Conservation (phyloP, 495 filamentous ascomycete species). For the Astrothelium subdiscretum region DNA sequence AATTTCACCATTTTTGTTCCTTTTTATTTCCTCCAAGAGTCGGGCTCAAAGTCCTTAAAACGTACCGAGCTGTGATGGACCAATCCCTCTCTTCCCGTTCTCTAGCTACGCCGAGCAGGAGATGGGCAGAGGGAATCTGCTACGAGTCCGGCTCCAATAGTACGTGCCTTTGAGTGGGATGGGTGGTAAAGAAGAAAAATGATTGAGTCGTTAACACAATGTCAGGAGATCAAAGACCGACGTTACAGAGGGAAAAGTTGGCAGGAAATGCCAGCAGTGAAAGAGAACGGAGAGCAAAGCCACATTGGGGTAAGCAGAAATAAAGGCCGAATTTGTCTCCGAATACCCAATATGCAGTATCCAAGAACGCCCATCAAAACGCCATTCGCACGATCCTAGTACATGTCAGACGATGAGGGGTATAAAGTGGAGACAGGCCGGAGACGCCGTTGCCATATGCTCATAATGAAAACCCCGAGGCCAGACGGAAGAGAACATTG, state of each 20-base stretch:
- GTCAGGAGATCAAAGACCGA: background rate
- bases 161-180: background rate
- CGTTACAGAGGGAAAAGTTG: background rate
- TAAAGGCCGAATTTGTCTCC: too few relatives aligned
- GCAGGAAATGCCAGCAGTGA: background rate
- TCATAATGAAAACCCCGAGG: background rate
- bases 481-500: background rate
- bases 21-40: background rate
- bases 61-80: background rate
- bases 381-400: background rate
- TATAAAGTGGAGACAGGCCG: background rate
- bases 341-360: too few relatives aligned
- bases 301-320: too few relatives aligned
- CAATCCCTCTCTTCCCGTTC: background rate
- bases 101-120: background rate
- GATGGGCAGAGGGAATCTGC: background rate
- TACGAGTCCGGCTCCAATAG: background rate
- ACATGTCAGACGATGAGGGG: background rate
- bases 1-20: background rate
- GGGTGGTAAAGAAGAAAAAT: background rate
- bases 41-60: background rate
- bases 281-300: background rate
- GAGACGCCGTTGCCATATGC: conserved; percentile 1
- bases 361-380: background rate
- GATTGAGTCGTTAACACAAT: background rate